phyloP scores from a whole-genome alignment of 768 basidiomycete genomes.

The Boletus rubescentipes region DNA sequence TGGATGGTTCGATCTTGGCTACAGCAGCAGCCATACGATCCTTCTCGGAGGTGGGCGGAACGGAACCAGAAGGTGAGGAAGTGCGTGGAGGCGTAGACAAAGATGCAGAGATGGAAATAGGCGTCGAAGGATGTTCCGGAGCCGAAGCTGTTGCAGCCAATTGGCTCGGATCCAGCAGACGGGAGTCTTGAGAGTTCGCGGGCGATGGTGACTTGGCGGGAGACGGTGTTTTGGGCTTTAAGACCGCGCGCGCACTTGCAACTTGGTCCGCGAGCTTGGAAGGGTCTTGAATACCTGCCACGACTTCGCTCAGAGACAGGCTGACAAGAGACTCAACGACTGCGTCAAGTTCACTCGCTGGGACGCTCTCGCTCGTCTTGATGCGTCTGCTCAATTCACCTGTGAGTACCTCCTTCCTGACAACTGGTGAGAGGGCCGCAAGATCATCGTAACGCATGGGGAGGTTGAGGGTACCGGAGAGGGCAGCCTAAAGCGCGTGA shows the following conservation, averaged over 20 bases:
- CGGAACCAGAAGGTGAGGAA: conserved; percentile 68
- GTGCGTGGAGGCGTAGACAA: conserved; percentile 82
- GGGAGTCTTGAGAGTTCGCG: conserved; percentile 68
- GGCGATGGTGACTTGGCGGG: conserved; percentile 53
- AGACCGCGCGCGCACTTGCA: conserved; percentile 35
- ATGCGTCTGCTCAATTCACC: conserved; percentile 80
- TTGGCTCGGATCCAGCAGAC: conserved; percentile 60
- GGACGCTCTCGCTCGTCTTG: conserved; percentile 53
- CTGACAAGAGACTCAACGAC: conserved; percentile 73
- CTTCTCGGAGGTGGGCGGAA: conserved; percentile 65
- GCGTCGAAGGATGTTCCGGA: conserved; percentile 88
- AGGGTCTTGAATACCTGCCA: conserved; percentile 72
- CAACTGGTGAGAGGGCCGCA: conserved; percentile 78
- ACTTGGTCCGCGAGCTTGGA: conserved; percentile 67
- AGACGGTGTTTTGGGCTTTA: conserved; percentile 38
- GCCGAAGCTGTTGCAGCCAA: conserved; percentile 78
- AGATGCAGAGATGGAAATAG: conserved; percentile 73
- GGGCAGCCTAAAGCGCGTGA: conserved; percentile 58
- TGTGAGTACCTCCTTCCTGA: conserved; percentile 80
- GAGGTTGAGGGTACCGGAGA: conserved; percentile 74
- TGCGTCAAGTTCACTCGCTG: conserved; percentile 53
- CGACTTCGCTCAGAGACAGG: conserved; percentile 72
- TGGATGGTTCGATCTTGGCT: conserved; percentile 56
- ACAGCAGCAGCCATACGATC: conserved; percentile 75
- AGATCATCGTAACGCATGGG: conserved; percentile 90